Conservation (phyloP, 164 flowering plant species). For the Amborella trichopoda region DNA sequence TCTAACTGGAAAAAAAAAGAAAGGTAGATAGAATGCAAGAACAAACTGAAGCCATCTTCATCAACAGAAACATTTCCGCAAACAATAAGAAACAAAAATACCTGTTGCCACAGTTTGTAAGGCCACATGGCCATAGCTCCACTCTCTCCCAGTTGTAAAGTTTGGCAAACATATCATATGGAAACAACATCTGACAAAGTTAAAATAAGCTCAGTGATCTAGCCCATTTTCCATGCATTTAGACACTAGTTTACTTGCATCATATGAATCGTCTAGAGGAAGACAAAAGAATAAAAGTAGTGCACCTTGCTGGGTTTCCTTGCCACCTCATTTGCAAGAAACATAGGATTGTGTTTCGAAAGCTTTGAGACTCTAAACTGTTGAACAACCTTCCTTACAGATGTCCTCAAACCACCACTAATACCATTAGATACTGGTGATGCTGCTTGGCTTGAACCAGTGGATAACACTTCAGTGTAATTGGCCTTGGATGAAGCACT, state of each 20-base stretch:
- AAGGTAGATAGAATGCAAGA: no score
- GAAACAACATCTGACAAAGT: slow-evolving; percentile 51
- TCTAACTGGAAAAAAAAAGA: no score
- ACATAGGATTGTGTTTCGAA: slow-evolving; percentile 18
- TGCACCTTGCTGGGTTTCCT: slow-evolving; percentile 15
- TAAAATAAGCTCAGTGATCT: no score
- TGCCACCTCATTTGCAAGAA: slow-evolving; percentile 23
- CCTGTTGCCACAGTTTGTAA: slow-evolving; percentile 91
- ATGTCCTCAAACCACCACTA: slow-evolving; percentile 37
- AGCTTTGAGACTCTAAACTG: slow-evolving; percentile 38
- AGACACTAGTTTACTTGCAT: no score
- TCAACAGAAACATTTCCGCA: neutral
- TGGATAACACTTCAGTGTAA: slow-evolving; percentile 5
- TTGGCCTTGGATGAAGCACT: slow-evolving; percentile 17
- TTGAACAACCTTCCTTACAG: slow-evolving; percentile 55
- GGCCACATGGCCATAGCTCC: slow-evolving; percentile 73
- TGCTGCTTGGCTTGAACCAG: no score
- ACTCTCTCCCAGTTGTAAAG: slow-evolving; percentile 62
- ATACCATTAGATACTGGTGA: no score
- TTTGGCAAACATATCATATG: slow-evolving; percentile 63
- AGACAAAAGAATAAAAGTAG: neutral
- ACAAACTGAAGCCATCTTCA: no score
- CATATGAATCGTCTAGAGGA: no score
- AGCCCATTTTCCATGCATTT: no score
- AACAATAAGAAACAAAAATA: no score